A percentile compares a stretch with the other conserved stretches of the same genome.
Conservation (phyloP, 441 rosid genomes). For the Gossypium gossypioides region DNA sequence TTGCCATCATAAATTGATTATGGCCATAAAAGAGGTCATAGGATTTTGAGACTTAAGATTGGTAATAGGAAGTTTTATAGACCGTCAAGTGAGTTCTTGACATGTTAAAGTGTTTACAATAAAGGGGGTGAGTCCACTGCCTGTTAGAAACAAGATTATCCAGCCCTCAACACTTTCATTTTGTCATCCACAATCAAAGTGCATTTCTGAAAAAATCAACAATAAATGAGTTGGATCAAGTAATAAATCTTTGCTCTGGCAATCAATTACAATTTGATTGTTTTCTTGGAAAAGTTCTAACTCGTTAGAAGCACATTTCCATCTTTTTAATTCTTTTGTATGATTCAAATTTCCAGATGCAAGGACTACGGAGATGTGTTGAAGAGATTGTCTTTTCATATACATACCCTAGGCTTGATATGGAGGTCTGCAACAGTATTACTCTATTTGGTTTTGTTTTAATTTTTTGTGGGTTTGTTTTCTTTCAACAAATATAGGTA, state of each 20-base stretch:
- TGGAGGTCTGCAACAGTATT: constrained; percentile 18
- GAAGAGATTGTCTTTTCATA: constrained; percentile 83
- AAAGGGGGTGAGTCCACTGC: background rate
- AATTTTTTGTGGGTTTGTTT: background rate
- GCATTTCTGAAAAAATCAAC: background rate
- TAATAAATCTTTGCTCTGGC: background rate
- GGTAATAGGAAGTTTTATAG: background rate
- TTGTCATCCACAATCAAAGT: background rate
- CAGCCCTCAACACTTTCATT: background rate
- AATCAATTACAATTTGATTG: background rate
- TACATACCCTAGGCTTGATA: constrained; percentile 87
- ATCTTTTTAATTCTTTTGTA: background rate
- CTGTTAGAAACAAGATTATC: background rate
- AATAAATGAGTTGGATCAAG: background rate
- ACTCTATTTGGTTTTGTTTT: background rate
- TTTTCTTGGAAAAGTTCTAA: background rate
- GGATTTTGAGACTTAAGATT: background rate
- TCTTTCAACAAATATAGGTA: background rate
- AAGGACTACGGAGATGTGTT: constrained; percentile 57
- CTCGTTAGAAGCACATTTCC: background rate
- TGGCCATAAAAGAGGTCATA: background rate
- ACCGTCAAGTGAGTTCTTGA: background rate
- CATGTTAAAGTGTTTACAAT: background rate
- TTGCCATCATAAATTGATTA: background rate
- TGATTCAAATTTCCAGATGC: constrained; percentile 33